Base-by-base conservation (phyloP, 805 yeast genomes). In the Suhomyces sp. region DNA sequence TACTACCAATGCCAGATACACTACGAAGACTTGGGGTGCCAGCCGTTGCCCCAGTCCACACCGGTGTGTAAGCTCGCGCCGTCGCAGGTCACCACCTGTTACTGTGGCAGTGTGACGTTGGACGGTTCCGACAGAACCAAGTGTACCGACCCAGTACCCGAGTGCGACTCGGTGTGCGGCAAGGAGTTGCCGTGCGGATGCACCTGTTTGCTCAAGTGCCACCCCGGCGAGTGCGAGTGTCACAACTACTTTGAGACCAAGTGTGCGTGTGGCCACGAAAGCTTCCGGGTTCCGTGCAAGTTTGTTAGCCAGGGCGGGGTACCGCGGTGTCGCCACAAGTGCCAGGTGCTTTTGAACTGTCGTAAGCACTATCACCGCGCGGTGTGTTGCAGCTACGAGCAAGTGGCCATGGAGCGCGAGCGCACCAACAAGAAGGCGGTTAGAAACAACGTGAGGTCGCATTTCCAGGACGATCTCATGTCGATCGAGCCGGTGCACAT, bases 101-200 rank as follows among this genome's bases (percentile, higher is more conserved):
- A 86, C 36, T 91, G 97, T 74, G 96, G 97, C 1, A 84, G 86
- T 61, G 78, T 83, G 2, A 59, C 63, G 4, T 73, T 86, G 8
- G 63, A 63, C 1, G 73, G 73, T 0, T 53, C 79, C 12, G 66
- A 70, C 10, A 78, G 97, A 57, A 60, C 59, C 0, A 69, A 76
- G 29, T 91, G 97, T 69, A 75, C 87, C 1, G 96, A 90, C 57
- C 87, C 90, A 1, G 77, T 90, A 36, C 94, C 96, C 4, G 82
- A 85, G 8, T 91, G 97, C 71, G 84, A 77, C 6, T 62, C 75
- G 3, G 68, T 69, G 0, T 91, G 97, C 68, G 85, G 78, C 4
- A 88, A 87, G 65, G 49, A 52, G 6, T 67, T 90, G 40, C 67
- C 76, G 0, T 91, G 97, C 73, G 96, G 97, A 1, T 93, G 83